Evolutionary conservation across 257 asterid species (phyloP), one percentile per base, ranked within the genome.

Genomic region (Verbena officinalis): DNA sequence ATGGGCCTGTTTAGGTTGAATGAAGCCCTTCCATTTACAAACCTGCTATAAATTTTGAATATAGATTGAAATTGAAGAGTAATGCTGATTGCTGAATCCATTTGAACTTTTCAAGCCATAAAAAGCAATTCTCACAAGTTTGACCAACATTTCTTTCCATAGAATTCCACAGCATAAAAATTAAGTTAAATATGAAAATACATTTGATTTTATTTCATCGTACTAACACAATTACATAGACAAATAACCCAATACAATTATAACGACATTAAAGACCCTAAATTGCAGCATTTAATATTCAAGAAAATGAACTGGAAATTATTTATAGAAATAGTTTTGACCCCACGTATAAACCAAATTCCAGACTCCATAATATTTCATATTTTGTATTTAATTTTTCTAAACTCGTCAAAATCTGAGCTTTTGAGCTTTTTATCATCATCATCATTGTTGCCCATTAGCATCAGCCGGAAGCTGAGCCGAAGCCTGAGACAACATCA

Each of bases 401-500:
- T n/a, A 27, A 27, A 27, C 33, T 27, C 33, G 2, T 27, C 5
- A 27, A 2, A 2, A 27, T 5, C 33, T 27, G n/a, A n/a, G 2
- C 33, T 27, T 27, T 2, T 2, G 8, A 9, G 7, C 8, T 36
- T 12, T 40, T n/a, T 48, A 55, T 56, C 39, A 50, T 8, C 16
- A 27, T 40, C 31, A 60, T 38, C 50, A 63, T 53, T 75, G 86
- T 23, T 71, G 83, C 23, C 64, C 48, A 56, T 68, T 68, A 52
- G 30, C 72, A 22, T 85, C 93, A 0, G 72, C n/a, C 8, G 77
- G 64, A 30, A 69, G 17, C 48, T 79, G 87, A 23, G 76, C 6
- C 9, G 89, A 34, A 55, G 70, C 77, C 60, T 87, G 92, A 14
- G 90, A 50, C 54, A 75, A 22, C 75, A 83, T 59, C 14, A 72